These are phyloP conservation scores for Austroboletus niveus DNA, from an alignment of 1,284 basidiomycete genomes.

Conservation along the genomic window DNA sequence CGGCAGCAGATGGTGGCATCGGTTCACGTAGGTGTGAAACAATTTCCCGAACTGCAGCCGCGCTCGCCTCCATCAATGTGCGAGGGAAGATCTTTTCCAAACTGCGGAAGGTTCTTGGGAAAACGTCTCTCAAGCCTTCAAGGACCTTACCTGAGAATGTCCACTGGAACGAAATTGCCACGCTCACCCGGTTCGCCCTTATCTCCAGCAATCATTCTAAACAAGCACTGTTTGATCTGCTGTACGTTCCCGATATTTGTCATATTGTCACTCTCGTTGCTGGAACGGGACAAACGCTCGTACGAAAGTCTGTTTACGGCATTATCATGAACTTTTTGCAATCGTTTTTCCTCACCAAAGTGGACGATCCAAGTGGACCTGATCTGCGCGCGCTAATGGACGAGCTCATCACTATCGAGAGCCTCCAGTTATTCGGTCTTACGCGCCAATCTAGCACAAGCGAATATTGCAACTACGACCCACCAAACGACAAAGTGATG, in stretches of 20 bases:
- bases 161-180: slow-evolving; percentile 84
- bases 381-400: slow-evolving; percentile 62
- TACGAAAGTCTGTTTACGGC: slow-evolving; percentile 80
- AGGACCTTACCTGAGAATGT: slow-evolving; percentile 65
- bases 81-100: slow-evolving; percentile 76
- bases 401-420: slow-evolving; percentile 55
- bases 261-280: slow-evolving; percentile 77
- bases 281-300: slow-evolving; percentile 68
- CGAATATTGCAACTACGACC: slow-evolving; percentile 59
- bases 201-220: slow-evolving; percentile 69
- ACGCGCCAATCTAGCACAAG: slow-evolving; percentile 55
- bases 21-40: slow-evolving; percentile 75
- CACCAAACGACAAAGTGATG: slow-evolving; percentile 55
- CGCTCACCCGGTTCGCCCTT: slow-evolving; percentile 70
- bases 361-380: slow-evolving; percentile 56
- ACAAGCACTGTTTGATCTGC: slow-evolving; percentile 63
- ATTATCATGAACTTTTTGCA: slow-evolving; percentile 81
- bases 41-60: slow-evolving; percentile 71
- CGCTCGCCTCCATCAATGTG: slow-evolving; percentile 74
- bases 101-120: slow-evolving; percentile 75
- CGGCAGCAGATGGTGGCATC: slow-evolving; percentile 78
- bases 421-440: slow-evolving; percentile 75
- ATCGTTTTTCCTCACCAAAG: slow-evolving; percentile 58
- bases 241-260: slow-evolving; percentile 80
- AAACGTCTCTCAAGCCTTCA: slow-evolving; percentile 66